Conservation (phyloP, 179 eudicot species). For the Spinacia oleracea region DNA sequence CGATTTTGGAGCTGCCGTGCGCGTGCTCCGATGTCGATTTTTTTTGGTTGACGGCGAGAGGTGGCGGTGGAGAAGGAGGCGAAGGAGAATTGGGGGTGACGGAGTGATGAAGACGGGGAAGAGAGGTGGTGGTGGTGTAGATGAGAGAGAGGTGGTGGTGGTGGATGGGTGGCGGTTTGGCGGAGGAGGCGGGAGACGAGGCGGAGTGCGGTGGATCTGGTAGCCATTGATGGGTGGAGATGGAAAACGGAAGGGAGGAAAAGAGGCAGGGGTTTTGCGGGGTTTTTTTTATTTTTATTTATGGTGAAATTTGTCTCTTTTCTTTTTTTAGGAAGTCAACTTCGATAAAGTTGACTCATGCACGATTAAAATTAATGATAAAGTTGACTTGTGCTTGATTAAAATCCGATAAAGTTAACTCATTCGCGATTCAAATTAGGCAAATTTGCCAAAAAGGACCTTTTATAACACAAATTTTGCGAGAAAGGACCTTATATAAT, state of each 20-base stretch:
- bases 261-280: constrained; percentile 15
- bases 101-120: constrained; percentile 11
- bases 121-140: constrained; percentile 3
- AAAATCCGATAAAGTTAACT: no score
- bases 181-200: constrained; percentile 33
- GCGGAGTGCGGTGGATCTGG: constrained; percentile 36
- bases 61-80: constrained; percentile 52
- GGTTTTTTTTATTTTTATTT: constrained; percentile 6
- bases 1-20: constrained; percentile 83
- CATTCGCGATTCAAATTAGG: no score
- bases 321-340: no score
- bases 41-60: constrained; percentile 39
- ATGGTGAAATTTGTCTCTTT: not conserved
- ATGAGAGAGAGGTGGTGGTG: constrained; percentile 11
- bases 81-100: constrained; percentile 27
- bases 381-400: no score
- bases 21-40: constrained; percentile 75
- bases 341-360: no score
- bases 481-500: no score
- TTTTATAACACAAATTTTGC: no score
- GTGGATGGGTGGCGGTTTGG: constrained; percentile 12
- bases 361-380: no score
- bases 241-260: not conserved
- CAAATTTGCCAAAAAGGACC: no score
- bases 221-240: constrained; percentile 23